These are phyloP conservation scores for Aspergillus ochraceus DNA, from an alignment of 2,329 filamentous ascomycete genomes.

Conservation along the genomic window DNA sequence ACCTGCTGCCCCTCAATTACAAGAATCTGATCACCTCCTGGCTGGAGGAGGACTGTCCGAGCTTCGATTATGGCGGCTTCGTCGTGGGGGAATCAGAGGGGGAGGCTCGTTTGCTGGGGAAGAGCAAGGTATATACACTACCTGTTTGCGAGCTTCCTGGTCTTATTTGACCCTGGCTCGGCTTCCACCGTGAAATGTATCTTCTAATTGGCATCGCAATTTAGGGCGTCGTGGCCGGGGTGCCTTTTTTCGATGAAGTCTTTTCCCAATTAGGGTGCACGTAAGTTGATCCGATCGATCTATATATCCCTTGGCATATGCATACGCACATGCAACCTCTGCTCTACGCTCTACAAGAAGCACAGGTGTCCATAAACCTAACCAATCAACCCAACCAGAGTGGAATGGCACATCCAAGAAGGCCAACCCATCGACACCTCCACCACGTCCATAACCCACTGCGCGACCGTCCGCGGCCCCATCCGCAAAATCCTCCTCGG, in stretches of 20 bases:
- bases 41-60: constrained; percentile 95
- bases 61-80: constrained; percentile 95
- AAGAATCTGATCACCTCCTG: constrained; percentile 77
- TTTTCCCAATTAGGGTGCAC: constrained; percentile 86
- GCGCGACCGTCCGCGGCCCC: constrained; percentile 84
- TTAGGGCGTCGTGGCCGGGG: constrained; percentile 79
- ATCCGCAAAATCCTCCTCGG: constrained; percentile 83
- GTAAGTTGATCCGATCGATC: constrained; percentile 39
- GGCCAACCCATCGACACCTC: constrained; percentile 61
- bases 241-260: constrained; percentile 94
- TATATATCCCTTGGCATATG: neutral
- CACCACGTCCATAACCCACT: constrained; percentile 53
- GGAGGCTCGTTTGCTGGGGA: constrained; percentile 55
- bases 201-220: neutral
- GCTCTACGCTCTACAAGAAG: neutral
- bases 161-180: neutral
- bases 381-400: constrained; percentile 42
- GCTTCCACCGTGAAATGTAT: too few relatives aligned
- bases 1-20: constrained; percentile 83
- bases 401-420: constrained; percentile 83
- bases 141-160: too few relatives aligned
- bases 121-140: constrained; percentile 48
- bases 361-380: neutral
- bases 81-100: constrained; percentile 69
- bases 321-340: neutral